Evolutionary conservation across 208 protist species (phyloP).

Genomic region (Plasmodiophora brassicae): DNA sequence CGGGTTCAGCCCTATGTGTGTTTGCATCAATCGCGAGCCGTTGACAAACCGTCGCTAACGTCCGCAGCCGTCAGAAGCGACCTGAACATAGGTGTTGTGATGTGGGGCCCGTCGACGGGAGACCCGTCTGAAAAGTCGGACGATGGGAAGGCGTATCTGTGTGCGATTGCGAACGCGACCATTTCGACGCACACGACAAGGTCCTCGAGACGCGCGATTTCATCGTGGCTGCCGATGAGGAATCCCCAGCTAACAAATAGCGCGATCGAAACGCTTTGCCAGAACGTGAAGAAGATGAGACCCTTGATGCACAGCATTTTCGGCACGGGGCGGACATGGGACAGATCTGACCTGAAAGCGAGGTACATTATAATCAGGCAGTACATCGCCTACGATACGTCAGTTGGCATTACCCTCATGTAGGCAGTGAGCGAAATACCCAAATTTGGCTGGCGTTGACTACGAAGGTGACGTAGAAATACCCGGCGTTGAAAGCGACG

Average conservation of each 20-base stretch:
- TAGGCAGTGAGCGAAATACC: not conserved
- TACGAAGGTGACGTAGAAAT: not conserved
- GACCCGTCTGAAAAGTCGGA: not conserved
- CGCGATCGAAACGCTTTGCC: constrained; percentile 13
- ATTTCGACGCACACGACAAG: constrained; percentile 4
- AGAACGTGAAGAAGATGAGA: constrained; percentile 20
- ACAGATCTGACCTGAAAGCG: not conserved
- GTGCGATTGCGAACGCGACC: not conserved
- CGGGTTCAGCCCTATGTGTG: not conserved
- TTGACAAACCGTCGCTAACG: not conserved
- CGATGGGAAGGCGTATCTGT: not conserved
- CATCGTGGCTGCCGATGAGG: not conserved
- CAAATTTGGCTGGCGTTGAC: constrained; percentile 13
- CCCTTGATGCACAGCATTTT: constrained; percentile 30
- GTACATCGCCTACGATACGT: not conserved
- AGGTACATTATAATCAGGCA: constrained; percentile 27
- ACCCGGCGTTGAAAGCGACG: not conserved
- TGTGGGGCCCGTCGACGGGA: not conserved
- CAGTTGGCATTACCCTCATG: not conserved
- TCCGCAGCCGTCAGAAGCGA: constrained; percentile 6
- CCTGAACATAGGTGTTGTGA: not conserved
- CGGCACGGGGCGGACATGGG: not conserved
- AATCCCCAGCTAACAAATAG: not conserved
- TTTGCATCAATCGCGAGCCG: not conserved
- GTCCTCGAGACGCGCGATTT: not conserved